These are phyloP conservation scores for Blastobotrys attinorum DNA, from an alignment of 805 yeast genomes.

Conservation along the genomic window DNA sequence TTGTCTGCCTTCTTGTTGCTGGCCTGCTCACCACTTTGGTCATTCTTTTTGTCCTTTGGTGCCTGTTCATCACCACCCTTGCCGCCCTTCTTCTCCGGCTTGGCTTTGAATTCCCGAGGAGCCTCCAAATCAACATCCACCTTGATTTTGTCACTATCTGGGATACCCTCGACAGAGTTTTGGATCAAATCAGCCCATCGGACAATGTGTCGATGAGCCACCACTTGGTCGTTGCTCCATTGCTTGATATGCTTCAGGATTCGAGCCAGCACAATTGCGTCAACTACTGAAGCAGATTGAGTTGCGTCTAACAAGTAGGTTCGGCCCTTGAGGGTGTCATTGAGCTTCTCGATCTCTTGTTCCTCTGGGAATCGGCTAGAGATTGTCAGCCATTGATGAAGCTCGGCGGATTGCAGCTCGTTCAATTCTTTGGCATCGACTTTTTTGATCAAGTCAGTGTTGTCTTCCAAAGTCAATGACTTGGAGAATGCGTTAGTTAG, in stretches of 20 bases:
- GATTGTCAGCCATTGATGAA: conserved; percentile 73
- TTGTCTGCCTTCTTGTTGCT: conserved; percentile 18
- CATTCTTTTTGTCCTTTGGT: conserved; percentile 19
- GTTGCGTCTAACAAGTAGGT: conserved; percentile 64
- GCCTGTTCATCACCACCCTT: conserved; percentile 43
- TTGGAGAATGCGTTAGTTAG: conserved; percentile 23
- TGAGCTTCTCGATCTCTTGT: conserved; percentile 42
- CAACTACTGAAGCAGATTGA: conserved; percentile 54
- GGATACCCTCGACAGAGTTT: conserved; percentile 43
- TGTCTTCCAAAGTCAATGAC: conserved; percentile 17
- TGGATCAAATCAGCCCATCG: conserved; percentile 93
- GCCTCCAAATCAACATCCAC: conserved; percentile 55
- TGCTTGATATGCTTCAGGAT: conserved; percentile 52
- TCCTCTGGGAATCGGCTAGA: conserved; percentile 54
- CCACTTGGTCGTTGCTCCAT: conserved; percentile 51
- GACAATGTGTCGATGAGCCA: conserved; percentile 68
- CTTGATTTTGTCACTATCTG: conserved; percentile 43
- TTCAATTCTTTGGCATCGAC: conserved; percentile 20
- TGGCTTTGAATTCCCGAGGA: conserved; percentile 63
- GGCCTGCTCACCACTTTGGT: too few relatives aligned
- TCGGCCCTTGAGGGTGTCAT: conserved; percentile 56
- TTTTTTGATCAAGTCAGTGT: conserved; percentile 11
- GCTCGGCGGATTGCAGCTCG: conserved; percentile 55
- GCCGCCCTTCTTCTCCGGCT: conserved; percentile 30
- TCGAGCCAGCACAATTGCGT: conserved; percentile 58